Evolutionary conservation across 257 asterid genomes (phyloP).

Genomic region (Nicotiana paniculata): DNA sequence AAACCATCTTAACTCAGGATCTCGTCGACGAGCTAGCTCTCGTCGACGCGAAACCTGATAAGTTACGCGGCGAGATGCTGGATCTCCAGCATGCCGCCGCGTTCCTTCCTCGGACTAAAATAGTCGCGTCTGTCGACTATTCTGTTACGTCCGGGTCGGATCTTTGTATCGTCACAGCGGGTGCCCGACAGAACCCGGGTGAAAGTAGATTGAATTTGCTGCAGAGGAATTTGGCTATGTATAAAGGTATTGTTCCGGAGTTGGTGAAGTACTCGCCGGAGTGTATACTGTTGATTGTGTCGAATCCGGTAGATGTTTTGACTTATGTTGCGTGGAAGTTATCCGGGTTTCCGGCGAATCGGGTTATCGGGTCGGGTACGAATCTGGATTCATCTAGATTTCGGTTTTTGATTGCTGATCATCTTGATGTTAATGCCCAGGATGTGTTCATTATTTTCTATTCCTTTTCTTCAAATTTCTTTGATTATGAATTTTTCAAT

Average conservation of each 20-base stretch:
- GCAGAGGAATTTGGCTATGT: constrained; percentile 57
- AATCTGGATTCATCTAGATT: constrained; percentile 82
- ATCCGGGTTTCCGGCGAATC: constrained; percentile 58
- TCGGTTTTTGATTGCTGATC: constrained; percentile 78
- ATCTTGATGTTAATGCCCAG: constrained; percentile 82
- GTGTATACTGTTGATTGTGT: constrained; percentile 54
- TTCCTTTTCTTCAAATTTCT: not conserved
- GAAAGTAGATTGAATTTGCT: constrained; percentile 67
- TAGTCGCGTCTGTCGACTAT: constrained; percentile 59
- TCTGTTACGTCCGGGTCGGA: constrained; percentile 56
- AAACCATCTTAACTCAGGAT: constrained; percentile 81
- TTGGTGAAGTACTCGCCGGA: constrained; percentile 63
- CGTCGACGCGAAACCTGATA: constrained; percentile 59
- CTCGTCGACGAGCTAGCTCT: constrained; percentile 69
- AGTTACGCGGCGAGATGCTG: constrained; percentile 80
- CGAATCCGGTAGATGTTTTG: constrained; percentile 79
- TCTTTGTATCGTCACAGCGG: constrained; percentile 80
- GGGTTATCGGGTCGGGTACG: constrained; percentile 88
- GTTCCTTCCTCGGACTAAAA: constrained; percentile 73
- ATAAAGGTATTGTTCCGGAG: constrained; percentile 54
- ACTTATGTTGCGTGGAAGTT: constrained; percentile 82
- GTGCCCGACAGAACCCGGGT: constrained; percentile 74
- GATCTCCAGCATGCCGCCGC: constrained; percentile 96
- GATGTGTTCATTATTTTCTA: constrained; percentile 32
- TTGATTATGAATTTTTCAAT: not conserved